A percentile compares a stretch with the other conserved stretches of the same genome.
These are phyloP conservation scores for Annona cherimola DNA, from an alignment of 164 flowering plant genomes.

Conservation along the genomic window DNA sequence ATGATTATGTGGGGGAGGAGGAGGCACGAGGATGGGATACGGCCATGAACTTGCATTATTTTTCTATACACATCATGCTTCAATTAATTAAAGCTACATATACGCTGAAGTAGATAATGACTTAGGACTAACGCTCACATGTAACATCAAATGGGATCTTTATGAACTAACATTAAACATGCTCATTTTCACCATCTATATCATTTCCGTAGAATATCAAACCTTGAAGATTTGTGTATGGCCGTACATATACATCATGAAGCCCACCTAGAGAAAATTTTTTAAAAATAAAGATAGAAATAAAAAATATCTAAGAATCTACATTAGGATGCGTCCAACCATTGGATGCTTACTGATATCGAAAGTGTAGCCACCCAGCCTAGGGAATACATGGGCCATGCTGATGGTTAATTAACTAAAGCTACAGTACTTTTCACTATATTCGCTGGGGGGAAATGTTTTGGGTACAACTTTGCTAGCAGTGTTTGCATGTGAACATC, in stretches of 20 bases:
- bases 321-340: not conserved
- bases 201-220: not conserved
- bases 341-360: not conserved
- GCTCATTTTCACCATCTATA: not conserved
- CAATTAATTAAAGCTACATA: not conserved
- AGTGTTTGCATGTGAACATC: too few species aligned
- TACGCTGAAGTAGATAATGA: not conserved
- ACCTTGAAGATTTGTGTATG: not conserved
- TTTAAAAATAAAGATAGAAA: too few species aligned
- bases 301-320: too few species aligned
- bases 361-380: not conserved
- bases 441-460: too few species aligned
- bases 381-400: too few species aligned
- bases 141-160: not conserved
- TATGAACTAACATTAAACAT: not conserved
- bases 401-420: too few species aligned
- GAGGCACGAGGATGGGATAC: not conserved
- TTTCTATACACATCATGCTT: not conserved
- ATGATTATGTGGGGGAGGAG: conserved; percentile 5
- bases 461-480: too few species aligned
- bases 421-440: too few species aligned
- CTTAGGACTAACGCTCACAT: not conserved
- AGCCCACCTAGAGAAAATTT: not conserved
- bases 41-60: not conserved
- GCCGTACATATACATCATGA: not conserved